Evolutionary conservation across 768 basidiomycete species (phyloP), one percentile per base, ranked within the genome.

Genomic region (Pleurotus tuber-regium): DNA sequence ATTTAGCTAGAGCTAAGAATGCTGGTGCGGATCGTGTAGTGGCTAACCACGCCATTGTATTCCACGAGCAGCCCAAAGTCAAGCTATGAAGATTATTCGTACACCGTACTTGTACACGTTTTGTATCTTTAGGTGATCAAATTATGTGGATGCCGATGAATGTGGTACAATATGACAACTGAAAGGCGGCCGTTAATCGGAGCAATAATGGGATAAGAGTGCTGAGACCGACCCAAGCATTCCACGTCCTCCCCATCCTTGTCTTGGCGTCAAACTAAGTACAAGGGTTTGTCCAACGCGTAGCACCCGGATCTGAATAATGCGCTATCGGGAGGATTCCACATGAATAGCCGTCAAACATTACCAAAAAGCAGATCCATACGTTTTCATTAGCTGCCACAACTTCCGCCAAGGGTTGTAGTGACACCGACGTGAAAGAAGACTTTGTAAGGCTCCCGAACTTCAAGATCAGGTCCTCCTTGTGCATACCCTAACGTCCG

Each of bases 221-320:
- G n/a, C n/a, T n/a, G 51, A 38, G 14, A 66, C 83, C 59, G 55
- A 91, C 87, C 93, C 93, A 36, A 97, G 70, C 64, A 87, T 73
- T 7, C 93, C 93, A 53, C 90, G 74, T 8, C 93, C 93, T 55
- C 91, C 92, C 93, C 93, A 97, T 5, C 85, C 85, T 51, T 75
- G 80, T 43, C 81, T 67, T 4, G 92, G 91, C 2, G 72, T 84
- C 36, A 93, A 70, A n/a, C 66, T 76, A 52, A 92, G 60, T 16
- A 70, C 70, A 11, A 81, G 57, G 5, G 59, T 63, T 55, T 78
- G 64, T 2, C 66, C 74, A 4, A 70, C 66, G 25, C 89, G 81
- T 24, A 81, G 66, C 7, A 90, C 76, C 39, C 76, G 73, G 48
- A 93, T 72, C 4, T 67, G 61, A 30, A 93, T 69, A 40, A 77